phyloP scores from a whole-genome alignment of 2,329 filamentous ascomycete species.

The Fusarium sp. region DNA sequence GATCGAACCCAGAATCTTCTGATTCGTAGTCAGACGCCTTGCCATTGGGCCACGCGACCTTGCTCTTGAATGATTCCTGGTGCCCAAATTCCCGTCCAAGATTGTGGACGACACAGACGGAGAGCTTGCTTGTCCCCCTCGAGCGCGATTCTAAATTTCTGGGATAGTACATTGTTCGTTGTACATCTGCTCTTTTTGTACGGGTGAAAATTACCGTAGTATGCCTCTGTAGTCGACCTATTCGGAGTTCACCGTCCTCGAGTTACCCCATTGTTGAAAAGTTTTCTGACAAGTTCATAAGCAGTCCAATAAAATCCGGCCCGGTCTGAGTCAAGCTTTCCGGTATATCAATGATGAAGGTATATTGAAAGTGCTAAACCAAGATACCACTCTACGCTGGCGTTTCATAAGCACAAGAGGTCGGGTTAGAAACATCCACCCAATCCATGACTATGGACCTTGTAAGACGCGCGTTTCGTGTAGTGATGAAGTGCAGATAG shows the following conservation, averaged over 20 bases:
- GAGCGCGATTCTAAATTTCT: background rate
- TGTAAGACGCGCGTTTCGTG: background rate
- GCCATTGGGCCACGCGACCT: slow-evolving; percentile 45
- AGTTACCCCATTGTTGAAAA: background rate
- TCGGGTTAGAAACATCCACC: background rate
- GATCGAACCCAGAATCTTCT: slow-evolving; percentile 48
- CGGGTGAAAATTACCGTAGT: background rate
- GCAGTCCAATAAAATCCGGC: background rate
- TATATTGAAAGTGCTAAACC: background rate
- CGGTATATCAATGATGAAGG: background rate
- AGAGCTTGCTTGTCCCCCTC: background rate
- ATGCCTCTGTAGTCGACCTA: background rate
- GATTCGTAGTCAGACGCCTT: slow-evolving; percentile 49
- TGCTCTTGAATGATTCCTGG: slow-evolving; percentile 22
- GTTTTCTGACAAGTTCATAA: background rate
- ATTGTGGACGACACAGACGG: background rate
- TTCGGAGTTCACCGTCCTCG: background rate
- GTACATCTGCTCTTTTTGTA: background rate
- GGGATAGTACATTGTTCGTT: background rate
- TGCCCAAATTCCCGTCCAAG: background rate
- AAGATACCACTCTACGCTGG: background rate
- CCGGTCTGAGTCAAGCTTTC: background rate
- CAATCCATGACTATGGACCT: background rate
- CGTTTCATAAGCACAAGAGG: background rate
- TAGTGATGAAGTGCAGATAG: background rate